These are phyloP conservation scores for Ustilago trichophora DNA, from an alignment of 1,284 basidiomycete genomes.

Conservation along the genomic window DNA sequence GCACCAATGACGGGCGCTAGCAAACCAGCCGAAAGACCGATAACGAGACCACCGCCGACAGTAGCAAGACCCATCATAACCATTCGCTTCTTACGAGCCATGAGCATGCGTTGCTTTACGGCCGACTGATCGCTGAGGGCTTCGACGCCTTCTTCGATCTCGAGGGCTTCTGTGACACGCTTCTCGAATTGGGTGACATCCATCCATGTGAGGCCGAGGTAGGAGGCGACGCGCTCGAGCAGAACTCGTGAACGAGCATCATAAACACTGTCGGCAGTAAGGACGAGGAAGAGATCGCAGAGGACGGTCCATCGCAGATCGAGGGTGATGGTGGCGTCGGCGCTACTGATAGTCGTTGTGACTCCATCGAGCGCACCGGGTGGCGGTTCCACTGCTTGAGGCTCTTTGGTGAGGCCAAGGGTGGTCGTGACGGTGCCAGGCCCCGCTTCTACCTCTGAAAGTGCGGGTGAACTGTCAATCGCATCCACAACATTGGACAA, in stretches of 20 bases:
- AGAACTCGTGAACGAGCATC: constrained; percentile 64
- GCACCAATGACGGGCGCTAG: constrained; percentile 64
- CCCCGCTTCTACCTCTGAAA: constrained; percentile 12
- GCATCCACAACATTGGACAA: constrained; percentile 33
- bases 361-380: constrained; percentile 61
- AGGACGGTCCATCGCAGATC: constrained; percentile 66
- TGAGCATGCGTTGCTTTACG: constrained; percentile 45
- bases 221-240: constrained; percentile 59
- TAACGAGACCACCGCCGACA: constrained; percentile 65
- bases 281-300: constrained; percentile 65
- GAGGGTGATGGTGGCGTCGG: constrained; percentile 63
- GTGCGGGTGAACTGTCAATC: constrained; percentile 4
- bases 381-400: constrained; percentile 53
- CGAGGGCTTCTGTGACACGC: constrained; percentile 63
- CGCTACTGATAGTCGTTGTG: constrained; percentile 61
- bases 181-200: constrained; percentile 67
- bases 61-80: constrained; percentile 66
- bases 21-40: constrained; percentile 63
- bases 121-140: constrained; percentile 53
- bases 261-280: constrained; percentile 65
- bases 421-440: constrained; percentile 36
- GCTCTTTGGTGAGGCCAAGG: constrained; percentile 52
- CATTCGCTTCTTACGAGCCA: constrained; percentile 56
- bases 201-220: constrained; percentile 64
- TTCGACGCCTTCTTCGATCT: constrained; percentile 64